Evolutionary conservation across 352 stramenopile genomes (phyloP).

Genomic region (Pythium oligandrum): DNA sequence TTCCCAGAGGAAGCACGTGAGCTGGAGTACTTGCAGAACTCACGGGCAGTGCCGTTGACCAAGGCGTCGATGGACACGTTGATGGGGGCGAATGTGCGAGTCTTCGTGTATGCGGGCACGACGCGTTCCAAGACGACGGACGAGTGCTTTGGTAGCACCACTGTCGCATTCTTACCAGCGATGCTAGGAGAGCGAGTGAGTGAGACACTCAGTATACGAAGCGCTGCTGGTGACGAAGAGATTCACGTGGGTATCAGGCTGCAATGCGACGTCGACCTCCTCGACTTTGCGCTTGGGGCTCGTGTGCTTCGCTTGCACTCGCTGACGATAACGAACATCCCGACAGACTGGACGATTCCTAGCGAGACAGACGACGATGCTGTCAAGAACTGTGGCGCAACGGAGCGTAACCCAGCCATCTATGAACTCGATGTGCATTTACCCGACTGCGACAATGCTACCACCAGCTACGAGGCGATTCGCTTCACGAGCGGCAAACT

Average conservation of each 20-base stretch:
- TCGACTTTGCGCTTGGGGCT: conserved; percentile 37
- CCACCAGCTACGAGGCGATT: neutral
- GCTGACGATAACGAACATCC: conserved; percentile 30
- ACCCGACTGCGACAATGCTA: conserved; percentile 15
- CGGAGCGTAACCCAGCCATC: conserved; percentile 33
- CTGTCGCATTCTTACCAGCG: conserved; percentile 28
- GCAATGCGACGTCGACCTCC: conserved; percentile 42
- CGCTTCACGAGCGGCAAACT: conserved; percentile 41
- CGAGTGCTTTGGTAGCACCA: conserved; percentile 26
- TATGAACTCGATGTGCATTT: conserved; percentile 56
- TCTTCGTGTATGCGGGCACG: conserved; percentile 37
- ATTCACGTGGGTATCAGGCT: conserved; percentile 33
- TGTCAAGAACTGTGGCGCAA: conserved; percentile 22
- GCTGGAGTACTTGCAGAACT: conserved; percentile 44
- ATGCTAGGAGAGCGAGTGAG: conserved; percentile 20
- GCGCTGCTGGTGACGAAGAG: conserved; percentile 7
- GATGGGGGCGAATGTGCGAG: conserved; percentile 24
- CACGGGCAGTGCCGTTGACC: conserved; percentile 29
- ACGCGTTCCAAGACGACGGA: conserved; percentile 26
- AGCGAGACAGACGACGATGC: conserved; percentile 49
- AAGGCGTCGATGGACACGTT: conserved; percentile 32
- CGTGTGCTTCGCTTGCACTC: conserved; percentile 37
- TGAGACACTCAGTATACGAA: conserved; percentile 19
- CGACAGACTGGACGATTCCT: conserved; percentile 39
- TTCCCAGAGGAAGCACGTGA: neutral